phyloP scores from a whole-genome alignment of 352 stramenopile genomes.

The Phytophthora cactorum region DNA sequence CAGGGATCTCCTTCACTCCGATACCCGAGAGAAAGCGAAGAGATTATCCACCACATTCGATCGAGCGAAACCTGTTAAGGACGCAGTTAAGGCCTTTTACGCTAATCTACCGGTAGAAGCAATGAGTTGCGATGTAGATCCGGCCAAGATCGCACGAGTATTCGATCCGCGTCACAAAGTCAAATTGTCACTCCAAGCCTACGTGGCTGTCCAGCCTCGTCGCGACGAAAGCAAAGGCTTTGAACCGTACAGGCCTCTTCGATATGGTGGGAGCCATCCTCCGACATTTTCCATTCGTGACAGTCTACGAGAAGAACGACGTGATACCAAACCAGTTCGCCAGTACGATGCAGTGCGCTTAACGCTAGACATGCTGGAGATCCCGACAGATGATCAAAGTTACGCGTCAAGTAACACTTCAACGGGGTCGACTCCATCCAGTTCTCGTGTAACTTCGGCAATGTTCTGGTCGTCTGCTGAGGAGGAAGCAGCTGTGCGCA shows the following conservation, averaged over 20 bases:
- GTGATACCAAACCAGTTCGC: conserved; percentile 7
- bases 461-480: conserved; percentile 32
- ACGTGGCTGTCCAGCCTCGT: conserved; percentile 27
- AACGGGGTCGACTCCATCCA: not conserved
- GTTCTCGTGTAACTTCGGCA: not conserved
- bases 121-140: conserved; percentile 76
- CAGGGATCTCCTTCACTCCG: conserved; percentile 40
- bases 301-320: not conserved
- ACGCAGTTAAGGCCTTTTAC: conserved; percentile 76
- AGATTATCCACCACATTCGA: conserved; percentile 52
- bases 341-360: conserved; percentile 7
- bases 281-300: conserved; percentile 32
- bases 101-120: conserved; percentile 66
- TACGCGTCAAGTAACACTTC: conserved; percentile 9
- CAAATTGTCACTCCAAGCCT: conserved; percentile 41
- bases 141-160: conserved; percentile 36
- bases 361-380: not conserved
- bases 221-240: conserved; percentile 34
- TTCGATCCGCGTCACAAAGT: conserved; percentile 37
- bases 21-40: conserved; percentile 47
- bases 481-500: conserved; percentile 32
- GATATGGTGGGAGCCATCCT: conserved; percentile 24
- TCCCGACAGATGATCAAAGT: not conserved
- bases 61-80: conserved; percentile 66
- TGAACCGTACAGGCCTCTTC: conserved; percentile 36